A percentile compares a stretch with the other conserved stretches of the same genome.
These are phyloP conservation scores for Pseudogymnoascus verrucosus DNA, from an alignment of 2,329 filamentous ascomycete species.

Conservation along the genomic window DNA sequence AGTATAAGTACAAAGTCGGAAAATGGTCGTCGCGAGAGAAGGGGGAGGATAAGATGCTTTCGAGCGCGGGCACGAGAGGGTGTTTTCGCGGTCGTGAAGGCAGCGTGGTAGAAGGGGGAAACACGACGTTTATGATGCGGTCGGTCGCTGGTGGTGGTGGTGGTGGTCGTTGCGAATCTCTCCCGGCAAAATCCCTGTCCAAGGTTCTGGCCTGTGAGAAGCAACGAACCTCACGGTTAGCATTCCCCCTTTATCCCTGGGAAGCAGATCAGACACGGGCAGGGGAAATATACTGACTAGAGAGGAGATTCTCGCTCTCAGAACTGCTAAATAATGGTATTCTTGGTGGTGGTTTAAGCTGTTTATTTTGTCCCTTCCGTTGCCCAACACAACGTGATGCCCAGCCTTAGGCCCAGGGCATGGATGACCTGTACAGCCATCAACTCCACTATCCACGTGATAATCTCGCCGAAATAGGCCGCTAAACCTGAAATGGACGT, in stretches of 20 bases:
- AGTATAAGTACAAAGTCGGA: conserved; percentile 19
- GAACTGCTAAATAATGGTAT: conserved; percentile 7
- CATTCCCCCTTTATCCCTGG: background rate
- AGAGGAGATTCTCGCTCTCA: conserved; percentile 4
- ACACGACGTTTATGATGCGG: conserved; percentile 7
- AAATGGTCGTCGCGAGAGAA: conserved; percentile 3
- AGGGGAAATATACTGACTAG: background rate
- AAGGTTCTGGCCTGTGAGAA: background rate
- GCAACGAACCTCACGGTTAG: conserved; percentile 1
- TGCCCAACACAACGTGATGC: conserved; percentile 7
- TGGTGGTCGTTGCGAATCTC: conserved; percentile 7
- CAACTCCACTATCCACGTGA: conserved; percentile 7
- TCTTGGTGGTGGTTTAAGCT: conserved; percentile 6
- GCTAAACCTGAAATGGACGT: background rate
- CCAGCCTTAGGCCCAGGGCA: conserved; percentile 7
- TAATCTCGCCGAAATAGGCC: conserved; percentile 8
- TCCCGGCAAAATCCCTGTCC: conserved; percentile 10
- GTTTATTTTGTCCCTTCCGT: conserved; percentile 3
- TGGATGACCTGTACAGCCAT: conserved; percentile 8
- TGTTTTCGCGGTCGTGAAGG: conserved; percentile 2
- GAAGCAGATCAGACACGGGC: background rate
- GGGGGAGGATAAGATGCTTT: background rate
- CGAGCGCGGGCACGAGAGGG: conserved; percentile 5
- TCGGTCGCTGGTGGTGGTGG: background rate
- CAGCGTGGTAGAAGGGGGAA: conserved; percentile 9